These are phyloP conservation scores for Rhododendron ovatum DNA, from an alignment of 148 eudicot genomes.

Conservation along the genomic window DNA sequence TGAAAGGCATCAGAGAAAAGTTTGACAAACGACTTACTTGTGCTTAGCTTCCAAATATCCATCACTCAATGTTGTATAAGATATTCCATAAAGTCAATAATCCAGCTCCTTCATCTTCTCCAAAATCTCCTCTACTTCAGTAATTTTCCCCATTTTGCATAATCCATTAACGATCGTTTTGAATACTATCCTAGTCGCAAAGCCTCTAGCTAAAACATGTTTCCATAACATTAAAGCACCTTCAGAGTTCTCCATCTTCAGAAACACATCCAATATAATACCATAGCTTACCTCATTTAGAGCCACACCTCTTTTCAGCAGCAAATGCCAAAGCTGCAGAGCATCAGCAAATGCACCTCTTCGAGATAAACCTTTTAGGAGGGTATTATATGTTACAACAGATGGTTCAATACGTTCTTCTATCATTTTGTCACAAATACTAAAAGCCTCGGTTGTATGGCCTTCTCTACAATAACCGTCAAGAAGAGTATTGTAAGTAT, in stretches of 20 bases:
- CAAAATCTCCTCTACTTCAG: conserved; percentile 57
- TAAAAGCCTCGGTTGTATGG: conserved; percentile 40
- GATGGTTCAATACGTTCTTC: conserved; percentile 39
- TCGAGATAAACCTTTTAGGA: conserved; percentile 62
- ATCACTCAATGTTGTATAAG: conserved; percentile 51
- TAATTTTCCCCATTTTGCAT: conserved; percentile 65
- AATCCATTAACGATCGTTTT: conserved; percentile 78
- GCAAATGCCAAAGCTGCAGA: conserved; percentile 31
- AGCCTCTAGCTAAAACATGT: conserved; percentile 46
- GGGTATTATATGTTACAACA: conserved; percentile 65
- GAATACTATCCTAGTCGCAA: conserved; percentile 31
- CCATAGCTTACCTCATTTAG: conserved; percentile 64
- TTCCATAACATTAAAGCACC: conserved; percentile 62
- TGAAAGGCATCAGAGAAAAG: neutral
- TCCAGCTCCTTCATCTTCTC: conserved; percentile 60
- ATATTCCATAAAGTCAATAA: conserved; percentile 57
- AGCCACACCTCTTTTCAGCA: conserved; percentile 53
- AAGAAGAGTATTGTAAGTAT: conserved; percentile 68
- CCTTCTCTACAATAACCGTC: conserved; percentile 66
- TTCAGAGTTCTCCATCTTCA: conserved; percentile 43
- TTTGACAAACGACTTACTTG: neutral
- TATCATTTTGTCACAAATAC: conserved; percentile 58
- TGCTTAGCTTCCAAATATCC: conserved; percentile 42
- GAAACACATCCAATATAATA: conserved; percentile 61
- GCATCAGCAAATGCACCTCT: conserved; percentile 48